Evolutionary conservation across 345 rosid species (phyloP).

Genomic region (Arabis hirsuta): DNA sequence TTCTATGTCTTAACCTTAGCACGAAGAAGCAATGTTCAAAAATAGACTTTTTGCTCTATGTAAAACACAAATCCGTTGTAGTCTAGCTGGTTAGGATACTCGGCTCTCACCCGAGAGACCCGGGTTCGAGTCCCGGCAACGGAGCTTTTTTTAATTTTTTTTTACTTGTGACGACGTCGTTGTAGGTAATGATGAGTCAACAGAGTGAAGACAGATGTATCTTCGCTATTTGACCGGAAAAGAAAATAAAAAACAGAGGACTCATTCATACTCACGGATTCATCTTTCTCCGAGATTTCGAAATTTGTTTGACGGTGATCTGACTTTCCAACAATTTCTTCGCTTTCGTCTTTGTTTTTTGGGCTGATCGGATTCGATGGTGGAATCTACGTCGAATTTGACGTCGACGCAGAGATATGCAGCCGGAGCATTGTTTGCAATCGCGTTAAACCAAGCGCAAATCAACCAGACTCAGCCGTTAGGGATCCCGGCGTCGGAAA

Average conservation of each 20-base stretch:
- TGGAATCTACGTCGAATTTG: conserved; percentile 51
- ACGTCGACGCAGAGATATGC: conserved; percentile 78
- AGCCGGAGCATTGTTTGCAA: conserved; percentile 77
- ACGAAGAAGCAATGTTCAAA: no score
- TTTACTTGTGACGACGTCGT: conserved; percentile 4
- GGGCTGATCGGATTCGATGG: conserved; percentile 26
- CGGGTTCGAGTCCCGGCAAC: conserved; percentile 70
- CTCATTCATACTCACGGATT: conserved; percentile 22
- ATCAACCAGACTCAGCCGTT: conserved; percentile 75
- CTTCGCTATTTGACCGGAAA: conserved; percentile 8
- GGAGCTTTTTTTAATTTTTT: conserved; percentile 33
- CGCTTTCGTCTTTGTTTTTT: background rate
- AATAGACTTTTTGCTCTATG: no score
- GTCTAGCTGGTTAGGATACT: conserved; percentile 70
- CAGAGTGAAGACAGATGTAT: conserved; percentile 35
- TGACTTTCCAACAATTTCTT: conserved; percentile 9
- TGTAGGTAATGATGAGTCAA: background rate
- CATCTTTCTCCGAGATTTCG: conserved; percentile 26
- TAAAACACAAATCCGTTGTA: conserved; percentile 26
- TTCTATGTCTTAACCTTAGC: no score
- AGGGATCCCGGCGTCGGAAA: conserved; percentile 48
- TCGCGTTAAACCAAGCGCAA: conserved; percentile 89
- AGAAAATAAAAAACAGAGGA: conserved; percentile 21
- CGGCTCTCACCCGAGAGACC: conserved; percentile 78
- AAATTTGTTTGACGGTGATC: conserved; percentile 37